phyloP scores from a whole-genome alignment of 1,284 basidiomycete species.

The Anthracocystis setariae region DNA sequence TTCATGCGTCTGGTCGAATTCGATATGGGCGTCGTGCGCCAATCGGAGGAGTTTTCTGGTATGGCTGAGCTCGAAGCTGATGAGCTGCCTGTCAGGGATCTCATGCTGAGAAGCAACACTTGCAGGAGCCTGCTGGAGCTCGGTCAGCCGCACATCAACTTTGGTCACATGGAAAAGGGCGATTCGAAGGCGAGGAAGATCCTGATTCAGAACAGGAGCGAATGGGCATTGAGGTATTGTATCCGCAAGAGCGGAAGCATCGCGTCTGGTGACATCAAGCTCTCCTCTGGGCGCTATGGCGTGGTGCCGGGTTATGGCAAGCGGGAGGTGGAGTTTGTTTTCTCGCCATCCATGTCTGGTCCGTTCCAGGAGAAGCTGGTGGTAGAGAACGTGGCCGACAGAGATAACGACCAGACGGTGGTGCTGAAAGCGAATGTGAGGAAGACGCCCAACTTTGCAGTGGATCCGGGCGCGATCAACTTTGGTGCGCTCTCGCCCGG shows the following conservation, averaged over 20 bases:
- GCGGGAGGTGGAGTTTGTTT: constrained; percentile 70
- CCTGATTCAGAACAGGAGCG: constrained; percentile 70
- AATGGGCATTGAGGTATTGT: constrained; percentile 70
- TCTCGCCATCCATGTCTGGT: constrained; percentile 68
- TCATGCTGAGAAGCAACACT: constrained; percentile 70
- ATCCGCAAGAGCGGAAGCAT: constrained; percentile 72
- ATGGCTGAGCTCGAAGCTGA: constrained; percentile 62
- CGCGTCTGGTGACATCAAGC: constrained; percentile 71
- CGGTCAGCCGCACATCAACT: constrained; percentile 71
- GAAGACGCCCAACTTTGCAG: constrained; percentile 70
- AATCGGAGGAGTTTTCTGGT: constrained; percentile 54
- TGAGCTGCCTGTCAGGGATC: constrained; percentile 71
- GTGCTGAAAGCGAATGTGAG: constrained; percentile 70
- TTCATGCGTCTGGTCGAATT: constrained; percentile 70
- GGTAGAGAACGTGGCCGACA: constrained; percentile 71
- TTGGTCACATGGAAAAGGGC: constrained; percentile 71
- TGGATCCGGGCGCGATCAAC: constrained; percentile 68
- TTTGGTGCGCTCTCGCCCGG: constrained; percentile 65
- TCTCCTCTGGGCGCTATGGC: constrained; percentile 70
- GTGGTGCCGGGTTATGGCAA: constrained; percentile 71
- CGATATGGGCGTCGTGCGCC: constrained; percentile 62
- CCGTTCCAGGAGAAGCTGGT: constrained; percentile 70
- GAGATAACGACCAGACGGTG: constrained; percentile 70
- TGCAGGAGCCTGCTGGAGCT: constrained; percentile 70
- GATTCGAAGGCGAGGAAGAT: constrained; percentile 70